These are phyloP conservation scores for Suhomyces sp. DNA, from an alignment of 805 yeast species.

Conservation along the genomic window DNA sequence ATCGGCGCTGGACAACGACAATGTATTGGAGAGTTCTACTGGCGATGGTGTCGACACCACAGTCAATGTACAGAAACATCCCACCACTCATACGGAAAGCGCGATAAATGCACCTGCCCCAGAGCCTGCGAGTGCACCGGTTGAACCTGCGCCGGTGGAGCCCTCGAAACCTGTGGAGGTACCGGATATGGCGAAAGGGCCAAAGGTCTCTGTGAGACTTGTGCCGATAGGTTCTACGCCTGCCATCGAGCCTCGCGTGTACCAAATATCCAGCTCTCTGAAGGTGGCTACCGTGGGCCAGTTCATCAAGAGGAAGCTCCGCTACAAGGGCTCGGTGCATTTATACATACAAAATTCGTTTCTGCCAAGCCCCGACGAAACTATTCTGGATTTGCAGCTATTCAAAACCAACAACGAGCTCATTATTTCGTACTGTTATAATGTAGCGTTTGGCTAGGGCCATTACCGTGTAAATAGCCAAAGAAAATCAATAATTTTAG, in stretches of 20 bases:
- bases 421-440: slow-evolving; percentile 37
- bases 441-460: slow-evolving; percentile 43
- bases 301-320: slow-evolving; percentile 43
- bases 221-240: slow-evolving; percentile 61
- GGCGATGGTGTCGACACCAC: too few relatives aligned
- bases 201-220: slow-evolving; percentile 46
- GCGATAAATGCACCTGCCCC: too few relatives aligned
- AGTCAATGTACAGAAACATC: too few relatives aligned
- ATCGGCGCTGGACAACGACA: slow-evolving; percentile 1
- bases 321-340: slow-evolving; percentile 16
- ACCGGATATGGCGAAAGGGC: not conserved
- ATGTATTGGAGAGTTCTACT: not conserved
- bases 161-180: not conserved
- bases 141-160: not conserved
- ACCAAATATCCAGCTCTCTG: slow-evolving; percentile 47
- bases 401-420: slow-evolving; percentile 36
- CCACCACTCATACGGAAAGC: too few relatives aligned
- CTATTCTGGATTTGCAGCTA: slow-evolving; percentile 27
- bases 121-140: not conserved
- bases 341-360: slow-evolving; percentile 41
- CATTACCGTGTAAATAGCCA: too few relatives aligned
- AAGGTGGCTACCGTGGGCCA: slow-evolving; percentile 44
- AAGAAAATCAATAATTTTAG: too few relatives aligned
- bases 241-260: slow-evolving; percentile 47
- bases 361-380: slow-evolving; percentile 42